Base-by-base conservation (phyloP, 2,329 filamentous ascomycete genomes). In the Ophiocordyceps polyrhachis-furcata region DNA sequence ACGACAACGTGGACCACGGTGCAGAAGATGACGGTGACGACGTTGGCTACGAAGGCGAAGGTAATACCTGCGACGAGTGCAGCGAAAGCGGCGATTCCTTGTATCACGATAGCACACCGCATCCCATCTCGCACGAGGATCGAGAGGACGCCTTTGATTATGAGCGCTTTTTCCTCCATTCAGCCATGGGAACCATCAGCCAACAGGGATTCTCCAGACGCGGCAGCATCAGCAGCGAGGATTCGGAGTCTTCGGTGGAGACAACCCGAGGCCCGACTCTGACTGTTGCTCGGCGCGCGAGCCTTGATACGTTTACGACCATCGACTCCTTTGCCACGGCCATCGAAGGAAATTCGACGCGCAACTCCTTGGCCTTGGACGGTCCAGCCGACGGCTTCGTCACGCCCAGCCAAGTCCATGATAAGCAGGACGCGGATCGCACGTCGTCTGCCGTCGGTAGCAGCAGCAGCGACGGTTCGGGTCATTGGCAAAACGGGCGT, bases 101-200 rank as follows among this genome's bases (percentile, higher is more conserved):
- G 7, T 79, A 82, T 53, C 74, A 80, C 52, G 77, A 79, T 52
- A 66, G 71, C 0, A 58, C 70, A 42, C 68, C 74, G 45, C 70
- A 74, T 44, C 71, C 73, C 9, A 64, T 82, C 6, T 85, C 86
- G 0, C 89, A 96, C 55, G 89, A 96, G 63, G 87, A 95, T 59
- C 82, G 89, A 19, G 80, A 88, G 51, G 89, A 96, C 60, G 88
- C 88, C 1, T 96, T 96, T 55, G 89, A 96, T 59, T 96, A 96
- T 50, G 84, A 94, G 59, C 81, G 93, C 57, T 95, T 95, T 63
- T 94, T 94, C 60, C 70, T 95, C 14, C 87, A 95, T 59, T 93
- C 85, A 52, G 86, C 87, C 12, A 80, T 95, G 73, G 87, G 86
- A 6, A 86, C 73, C 2, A 79, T 86, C 55, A 78, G 73, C 51